phyloP scores from a whole-genome alignment of 331 rosid species.

The Cydonia oblonga region DNA sequence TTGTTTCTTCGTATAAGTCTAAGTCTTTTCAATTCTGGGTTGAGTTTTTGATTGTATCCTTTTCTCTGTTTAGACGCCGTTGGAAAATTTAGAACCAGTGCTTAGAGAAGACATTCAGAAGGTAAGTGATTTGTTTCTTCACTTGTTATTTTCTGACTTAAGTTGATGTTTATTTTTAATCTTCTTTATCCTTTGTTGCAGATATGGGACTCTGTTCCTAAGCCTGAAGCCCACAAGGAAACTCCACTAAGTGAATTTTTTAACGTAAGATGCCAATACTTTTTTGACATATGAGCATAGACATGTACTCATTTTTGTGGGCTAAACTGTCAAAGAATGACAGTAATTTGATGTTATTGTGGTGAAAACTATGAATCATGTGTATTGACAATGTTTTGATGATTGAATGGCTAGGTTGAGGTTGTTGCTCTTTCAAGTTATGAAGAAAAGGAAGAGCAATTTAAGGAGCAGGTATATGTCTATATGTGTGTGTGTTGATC shows the following conservation, averaged over 20 bases:
- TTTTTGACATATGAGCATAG: background rate
- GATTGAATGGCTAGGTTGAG: conserved; percentile 62
- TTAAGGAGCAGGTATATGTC: conserved; percentile 72
- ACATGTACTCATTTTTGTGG: background rate
- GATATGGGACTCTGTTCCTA: conserved; percentile 99
- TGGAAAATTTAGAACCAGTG: conserved; percentile 96
- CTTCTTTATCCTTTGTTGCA: conserved; percentile 9
- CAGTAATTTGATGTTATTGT: background rate
- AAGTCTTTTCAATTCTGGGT: background rate
- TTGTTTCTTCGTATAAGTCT: background rate
- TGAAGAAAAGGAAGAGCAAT: conserved; percentile 98
- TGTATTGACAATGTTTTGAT: conserved; percentile 12
- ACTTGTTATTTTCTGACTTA: background rate
- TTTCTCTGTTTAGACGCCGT: conserved; percentile 62
- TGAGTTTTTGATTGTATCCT: conserved; percentile 16
- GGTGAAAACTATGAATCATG: background rate
- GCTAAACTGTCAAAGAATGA: background rate
- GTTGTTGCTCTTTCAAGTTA: conserved; percentile 95
- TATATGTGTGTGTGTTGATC: background rate
- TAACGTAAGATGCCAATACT: conserved; percentile 37
- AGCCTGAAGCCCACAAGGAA: conserved; percentile 79
- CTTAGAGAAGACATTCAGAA: conserved; percentile 96
- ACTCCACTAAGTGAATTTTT: conserved; percentile 94
- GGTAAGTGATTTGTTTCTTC: conserved; percentile 27
- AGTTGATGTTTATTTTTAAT: background rate